Evolutionary conservation across 441 rosid species (phyloP), one percentile per base, ranked within the genome.

Genomic region (Croton setiger): DNA sequence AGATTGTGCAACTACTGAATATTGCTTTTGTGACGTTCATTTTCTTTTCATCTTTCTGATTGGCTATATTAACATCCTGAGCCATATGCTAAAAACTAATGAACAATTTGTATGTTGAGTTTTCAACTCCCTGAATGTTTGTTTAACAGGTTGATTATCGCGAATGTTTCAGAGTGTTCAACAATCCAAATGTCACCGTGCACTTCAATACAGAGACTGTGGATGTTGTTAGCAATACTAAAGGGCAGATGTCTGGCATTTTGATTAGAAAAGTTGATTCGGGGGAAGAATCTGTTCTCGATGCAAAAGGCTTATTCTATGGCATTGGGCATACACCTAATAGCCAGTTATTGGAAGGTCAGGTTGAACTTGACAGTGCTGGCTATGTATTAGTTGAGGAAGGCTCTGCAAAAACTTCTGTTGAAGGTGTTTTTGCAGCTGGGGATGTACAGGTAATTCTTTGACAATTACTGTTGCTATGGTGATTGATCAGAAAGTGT

Each of bases 91-190:
- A 86, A 89, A 77, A 73, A 89, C 97, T 89, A 86, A 89, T 87
- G 86, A 78, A 66, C 83, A 75, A 76, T 80, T 81, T 78, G 78
- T 85, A 78, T 79, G 86, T 91, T 83, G 89, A 90, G 96, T 83
- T 94, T 88, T 92, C 99, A 94, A 94, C 98, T 85, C 86, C 96
- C 92, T 94, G 87, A 82, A 90, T 94, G 91, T 94, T 92, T 94
- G 81, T 86, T 88, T 91, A 91, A 94, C 98, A 94, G 97, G 99
- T 92, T 94, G 87, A 87, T 94, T 92, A 94, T 92, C 97, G 77
- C 98, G 92, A 88, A 94, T 94, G 98, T 92, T 94, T 86, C 99
- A 94, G 98, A 94, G 98, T 94, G 90, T 68, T 81, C 91, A 92
- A 90, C 89, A 94, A 84, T 84, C 96, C 96, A 73, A 94, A 94